Evolutionary conservation across 371 early-diverging fungal genomes (phyloP), one percentile per base, ranked within the genome.

Genomic region (Mucor lusitanicus): DNA sequence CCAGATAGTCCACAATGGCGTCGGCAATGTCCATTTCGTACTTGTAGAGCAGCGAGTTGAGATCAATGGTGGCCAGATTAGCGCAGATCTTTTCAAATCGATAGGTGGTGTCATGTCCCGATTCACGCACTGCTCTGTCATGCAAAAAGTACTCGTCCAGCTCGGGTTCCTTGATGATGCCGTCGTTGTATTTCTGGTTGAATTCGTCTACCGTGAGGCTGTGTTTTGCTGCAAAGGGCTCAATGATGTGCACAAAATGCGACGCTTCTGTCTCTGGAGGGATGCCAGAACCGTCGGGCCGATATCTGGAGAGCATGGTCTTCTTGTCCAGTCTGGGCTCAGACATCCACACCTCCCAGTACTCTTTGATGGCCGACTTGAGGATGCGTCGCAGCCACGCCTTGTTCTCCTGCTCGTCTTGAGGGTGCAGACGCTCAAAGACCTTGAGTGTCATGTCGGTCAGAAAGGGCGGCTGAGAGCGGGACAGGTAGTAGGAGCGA

Each of bases 401-500:
- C 70, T 87, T 86, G 77, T 89, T 88, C 71, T 79, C 75, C 37
- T 77, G 60, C 32, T 88, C 85, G 6, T 79, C 80, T 23, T 80
- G 76, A 0, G 80, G 75, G 25, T 79, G 70, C 27, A 92, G 77
- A 30, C 79, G 72, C 65, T 88, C 85, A 63, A 87, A 92, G n/a
- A 95, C 93, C 67, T 89, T 85, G 53, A 94, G 81, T 4, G 91
- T 87, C 99, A 99, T 98, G 76, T 98, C 97, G 0, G 98, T 96
- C 65, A 99, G 80, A 78, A 99, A 97, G 4, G 99, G 99, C 6
- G 99, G 99, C 77, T 99, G 99, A 4, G 97, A 96, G 19, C 99
- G 90, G 6, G 93, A 92, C 57, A 99, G 83, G 71, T 98, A 99
- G 82, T 99, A 99, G 33, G 92, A 91, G 19, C 99, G 93, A 78